Percentiles rank a stretch among this genome's conserved stretches.
Conservation (phyloP, 169 alveolate species). For the Plasmodium yoelii region DNA sequence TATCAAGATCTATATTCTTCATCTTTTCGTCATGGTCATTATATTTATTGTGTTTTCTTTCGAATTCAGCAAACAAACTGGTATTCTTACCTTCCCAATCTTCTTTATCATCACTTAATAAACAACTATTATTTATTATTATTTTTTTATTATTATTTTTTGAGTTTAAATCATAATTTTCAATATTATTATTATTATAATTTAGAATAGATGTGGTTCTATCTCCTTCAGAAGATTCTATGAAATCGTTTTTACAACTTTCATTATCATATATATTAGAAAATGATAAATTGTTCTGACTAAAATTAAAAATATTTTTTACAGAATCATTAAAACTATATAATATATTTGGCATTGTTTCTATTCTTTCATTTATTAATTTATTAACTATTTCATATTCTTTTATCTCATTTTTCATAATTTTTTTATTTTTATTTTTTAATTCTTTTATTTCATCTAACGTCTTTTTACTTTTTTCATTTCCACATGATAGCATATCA, state of each 20-base stretch:
- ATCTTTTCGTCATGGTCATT: background rate
- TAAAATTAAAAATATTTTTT: background rate
- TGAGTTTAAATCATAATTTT: background rate
- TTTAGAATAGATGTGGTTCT: too few species aligned
- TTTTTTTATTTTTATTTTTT: slow-evolving; percentile 7
- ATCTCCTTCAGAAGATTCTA: too few species aligned
- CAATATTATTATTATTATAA: background rate
- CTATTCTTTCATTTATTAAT: slow-evolving; percentile 17
- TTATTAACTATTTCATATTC: slow-evolving; percentile 27
- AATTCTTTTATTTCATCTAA: slow-evolving; percentile 21
- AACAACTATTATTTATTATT: background rate
- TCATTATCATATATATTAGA: background rate
- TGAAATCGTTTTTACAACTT: background rate
- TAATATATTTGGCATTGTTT: slow-evolving; percentile 6
- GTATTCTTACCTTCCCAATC: background rate
- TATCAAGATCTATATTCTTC: background rate
- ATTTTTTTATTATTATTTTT: background rate
- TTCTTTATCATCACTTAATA: background rate
- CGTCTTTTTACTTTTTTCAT: slow-evolving; percentile 44
- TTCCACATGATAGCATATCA: slow-evolving; percentile 31
- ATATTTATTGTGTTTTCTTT: background rate
- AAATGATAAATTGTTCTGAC: background rate
- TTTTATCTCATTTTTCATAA: slow-evolving; percentile 41
- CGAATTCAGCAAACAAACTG: background rate
- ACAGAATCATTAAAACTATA: slow-evolving; percentile 1